Conservation (phyloP, 257 asterid species). For the Lycium ferocissimum region DNA sequence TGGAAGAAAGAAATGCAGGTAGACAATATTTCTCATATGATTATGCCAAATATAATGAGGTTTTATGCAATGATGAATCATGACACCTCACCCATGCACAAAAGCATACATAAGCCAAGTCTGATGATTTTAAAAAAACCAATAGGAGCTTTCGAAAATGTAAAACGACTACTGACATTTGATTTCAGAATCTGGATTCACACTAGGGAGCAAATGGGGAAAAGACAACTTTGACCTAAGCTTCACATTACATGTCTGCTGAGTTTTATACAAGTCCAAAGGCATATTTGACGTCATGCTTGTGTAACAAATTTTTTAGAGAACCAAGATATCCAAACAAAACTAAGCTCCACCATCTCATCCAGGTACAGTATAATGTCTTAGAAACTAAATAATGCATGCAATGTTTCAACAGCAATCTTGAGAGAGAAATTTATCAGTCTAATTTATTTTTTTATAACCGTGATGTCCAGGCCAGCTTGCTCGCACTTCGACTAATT, state of each 20-base stretch:
- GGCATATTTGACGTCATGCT: neutral
- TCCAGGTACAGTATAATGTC: neutral
- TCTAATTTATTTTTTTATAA: neutral
- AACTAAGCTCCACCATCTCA: neutral
- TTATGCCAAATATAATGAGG: neutral
- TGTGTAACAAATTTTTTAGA: neutral
- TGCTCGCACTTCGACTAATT: no score
- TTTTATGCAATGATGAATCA: slow-evolving; percentile 7
- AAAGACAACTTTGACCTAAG: neutral
- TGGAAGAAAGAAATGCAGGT: neutral
- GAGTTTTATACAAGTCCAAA: neutral
- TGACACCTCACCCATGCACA: slow-evolving; percentile 27
- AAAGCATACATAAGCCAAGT: neutral
- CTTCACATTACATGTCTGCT: neutral
- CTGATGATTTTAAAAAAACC: slow-evolving; percentile 33
- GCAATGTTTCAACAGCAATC: neutral
- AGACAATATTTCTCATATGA: neutral
- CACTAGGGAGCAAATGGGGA: slow-evolving; percentile 11
- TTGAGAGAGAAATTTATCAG: neutral
- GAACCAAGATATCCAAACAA: neutral
- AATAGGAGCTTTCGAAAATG: slow-evolving; percentile 17
- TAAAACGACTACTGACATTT: neutral
- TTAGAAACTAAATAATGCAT: slow-evolving; percentile 1
- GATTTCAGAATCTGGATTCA: slow-evolving; percentile 24
- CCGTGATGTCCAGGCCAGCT: no score